phyloP scores from a whole-genome alignment of 305 asterid species.

The Fraxinus floribunda region DNA sequence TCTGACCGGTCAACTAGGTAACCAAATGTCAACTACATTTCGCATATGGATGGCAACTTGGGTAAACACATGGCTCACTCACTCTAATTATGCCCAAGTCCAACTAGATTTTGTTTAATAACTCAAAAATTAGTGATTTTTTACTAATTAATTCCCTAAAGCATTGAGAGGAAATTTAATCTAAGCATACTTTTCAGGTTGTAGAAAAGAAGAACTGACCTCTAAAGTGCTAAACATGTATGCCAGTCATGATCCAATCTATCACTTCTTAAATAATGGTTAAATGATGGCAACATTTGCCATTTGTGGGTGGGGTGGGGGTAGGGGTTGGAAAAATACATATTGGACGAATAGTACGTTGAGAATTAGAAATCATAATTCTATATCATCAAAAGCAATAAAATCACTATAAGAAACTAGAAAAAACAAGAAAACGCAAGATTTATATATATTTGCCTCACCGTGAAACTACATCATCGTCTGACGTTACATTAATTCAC shows the following conservation, averaged over 20 bases:
- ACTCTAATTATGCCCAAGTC: neutral
- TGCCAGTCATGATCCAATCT: neutral
- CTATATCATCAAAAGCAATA: too few species aligned
- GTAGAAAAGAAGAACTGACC: neutral
- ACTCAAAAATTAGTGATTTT: neutral
- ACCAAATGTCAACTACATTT: neutral
- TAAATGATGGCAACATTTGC: neutral
- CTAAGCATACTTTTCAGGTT: neutral
- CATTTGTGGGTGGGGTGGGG: neutral
- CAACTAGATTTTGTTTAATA: conserved; percentile 1
- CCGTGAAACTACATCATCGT: too few species aligned
- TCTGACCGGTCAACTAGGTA: neutral
- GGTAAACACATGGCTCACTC: neutral
- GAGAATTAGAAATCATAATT: too few species aligned
- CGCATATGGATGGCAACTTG: neutral
- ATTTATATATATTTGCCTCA: too few species aligned
- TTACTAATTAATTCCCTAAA: neutral
- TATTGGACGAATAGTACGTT: too few species aligned
- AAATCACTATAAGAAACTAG: too few species aligned
- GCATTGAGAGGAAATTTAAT: neutral
- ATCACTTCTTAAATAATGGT: neutral
- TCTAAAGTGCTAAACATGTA: neutral
- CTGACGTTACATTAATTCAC: too few species aligned
- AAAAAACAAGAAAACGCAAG: too few species aligned
- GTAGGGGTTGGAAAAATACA: neutral